Base-by-base conservation (phyloP, 2,329 filamentous ascomycete genomes). In the Pseudogymnoascus sp. region DNA sequence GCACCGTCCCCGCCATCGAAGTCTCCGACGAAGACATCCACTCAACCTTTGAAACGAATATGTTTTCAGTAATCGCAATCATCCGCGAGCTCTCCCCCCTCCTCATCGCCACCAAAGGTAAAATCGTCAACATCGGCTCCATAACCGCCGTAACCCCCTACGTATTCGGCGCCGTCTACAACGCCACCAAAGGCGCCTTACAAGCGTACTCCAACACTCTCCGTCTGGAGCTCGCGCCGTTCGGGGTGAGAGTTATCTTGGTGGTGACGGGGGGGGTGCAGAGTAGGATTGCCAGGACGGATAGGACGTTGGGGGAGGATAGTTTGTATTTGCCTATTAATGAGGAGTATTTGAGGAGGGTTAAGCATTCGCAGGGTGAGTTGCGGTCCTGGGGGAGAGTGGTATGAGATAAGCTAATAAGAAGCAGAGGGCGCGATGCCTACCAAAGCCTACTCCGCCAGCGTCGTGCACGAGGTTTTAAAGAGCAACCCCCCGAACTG, bases 131-230 rank as follows among this genome's bases (percentile, higher is more conserved):
- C 65, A 75, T 77, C 56, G 75, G 75, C 7, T 77, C 74, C 12
- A 67, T 77, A 3, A 70, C 71, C 0, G 70, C 66, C 0, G 64
- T 70, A 4, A 66, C 72, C 38, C 69, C 70, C 0, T 67, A 73
- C 2, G 74, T 73, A 5, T 78, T 77, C 64, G 70, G 74, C 2
- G 72, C 72, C 5, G 69, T 73, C 18, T 80, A 79, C 67, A 77
- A 77, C 60, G 73, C 76, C 5, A 75, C 73, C 61, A 80, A 80
- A 60, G 76, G 73, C 0, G 77, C 78, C 0, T 67, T 79, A 0
- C 70, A 73, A n/a, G 68, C 72, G 44, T 70, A 77, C 59, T 73
- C 73, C 2, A 69, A 75, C 61, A 74, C 74, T 7, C 63, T 79
- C 68, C 74, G 76, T 2, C 65, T 77, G 23, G 77, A 79, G 66